Evolutionary conservation across 1,284 basidiomycete species (phyloP), one percentile per base, ranked within the genome.

Genomic region (Ganoderma meredithae): DNA sequence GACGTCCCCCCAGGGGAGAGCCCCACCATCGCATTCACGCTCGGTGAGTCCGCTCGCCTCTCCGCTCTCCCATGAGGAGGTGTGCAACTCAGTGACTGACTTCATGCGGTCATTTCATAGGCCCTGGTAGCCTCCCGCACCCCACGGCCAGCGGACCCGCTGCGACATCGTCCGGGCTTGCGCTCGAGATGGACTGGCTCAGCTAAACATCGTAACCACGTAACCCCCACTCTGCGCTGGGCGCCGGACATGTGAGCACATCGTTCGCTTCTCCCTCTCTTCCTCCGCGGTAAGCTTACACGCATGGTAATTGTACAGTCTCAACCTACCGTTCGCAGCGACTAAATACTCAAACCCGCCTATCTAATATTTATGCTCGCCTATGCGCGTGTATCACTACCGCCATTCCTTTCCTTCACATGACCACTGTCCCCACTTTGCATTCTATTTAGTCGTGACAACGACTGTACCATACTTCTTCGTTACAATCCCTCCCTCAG

Each of bases 111-210:
- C 15, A 12, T 39, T 19, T n/a, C n/a, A 8, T 10, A 58, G 55
- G 55, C n/a, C 31, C 59, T 9, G 61, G 65, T 4, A 5, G n/a
- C 9, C n/a, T 59, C 47, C 55, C 44, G 25, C 62, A 60, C 25
- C 55, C 55, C 10, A 36, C 55, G 33, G 33, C 55, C 1, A 36
- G 33, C 55, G 33, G 33, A 17, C 55, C 31, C 17, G 33, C 55
- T 19, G 10, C 55, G 10, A 39, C 55, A 17, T 58, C 55, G 17
- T 58, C 55, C 19, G 33, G 62, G 59, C 55, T 39, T 19, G 2
- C 9, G 33, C 55, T 58, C 33, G 55, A 58, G 61, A 70, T 70
- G 69, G 69, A 70, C 63, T 70, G 69, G 69, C 61, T 70, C 19
- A 52, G 43, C 3, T 69, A 53, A 67, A 52, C 40, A 64, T 19